phyloP scores from a whole-genome alignment of 2,329 filamentous ascomycete genomes.

The Apiospora phragmitis region DNA sequence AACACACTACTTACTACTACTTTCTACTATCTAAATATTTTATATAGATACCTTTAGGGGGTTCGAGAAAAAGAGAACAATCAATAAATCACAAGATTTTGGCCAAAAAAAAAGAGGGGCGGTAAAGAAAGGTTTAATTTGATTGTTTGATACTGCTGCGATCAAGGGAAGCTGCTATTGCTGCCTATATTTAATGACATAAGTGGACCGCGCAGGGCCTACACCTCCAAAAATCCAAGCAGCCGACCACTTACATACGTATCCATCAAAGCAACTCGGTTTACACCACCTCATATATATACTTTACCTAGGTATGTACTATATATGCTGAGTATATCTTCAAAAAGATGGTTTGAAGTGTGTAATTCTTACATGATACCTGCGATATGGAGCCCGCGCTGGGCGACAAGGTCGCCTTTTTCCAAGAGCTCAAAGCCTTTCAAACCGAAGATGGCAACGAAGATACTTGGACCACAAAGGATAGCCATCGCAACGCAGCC shows the following conservation, averaged over 20 bases:
- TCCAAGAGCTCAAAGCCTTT: slow-evolving; percentile 40
- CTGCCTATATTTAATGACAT: background rate
- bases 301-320: too few relatives aligned
- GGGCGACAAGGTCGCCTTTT: slow-evolving; percentile 47
- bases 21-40: background rate
- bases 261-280: background rate
- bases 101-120: background rate
- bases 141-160: too few relatives aligned
- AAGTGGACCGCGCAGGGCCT: background rate
- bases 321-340: too few relatives aligned
- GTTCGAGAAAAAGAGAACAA: background rate
- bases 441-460: slow-evolving; percentile 30
- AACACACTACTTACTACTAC: too few relatives aligned
- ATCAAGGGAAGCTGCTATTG: background rate
- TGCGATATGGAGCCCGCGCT: slow-evolving; percentile 29
- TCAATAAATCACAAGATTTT: background rate
- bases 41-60: background rate
- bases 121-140: background rate
- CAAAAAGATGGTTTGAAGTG: background rate
- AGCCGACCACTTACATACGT: background rate
- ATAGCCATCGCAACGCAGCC: slow-evolving; percentile 32
- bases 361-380: background rate
- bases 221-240: slow-evolving; percentile 2
- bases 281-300: background rate
- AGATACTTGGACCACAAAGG: slow-evolving; percentile 33